A percentile compares a stretch with the other conserved stretches of the same genome.
Evolutionary conservation across 2,329 filamentous ascomycete genomes (phyloP).

Genomic region (Ramularia endophylla): DNA sequence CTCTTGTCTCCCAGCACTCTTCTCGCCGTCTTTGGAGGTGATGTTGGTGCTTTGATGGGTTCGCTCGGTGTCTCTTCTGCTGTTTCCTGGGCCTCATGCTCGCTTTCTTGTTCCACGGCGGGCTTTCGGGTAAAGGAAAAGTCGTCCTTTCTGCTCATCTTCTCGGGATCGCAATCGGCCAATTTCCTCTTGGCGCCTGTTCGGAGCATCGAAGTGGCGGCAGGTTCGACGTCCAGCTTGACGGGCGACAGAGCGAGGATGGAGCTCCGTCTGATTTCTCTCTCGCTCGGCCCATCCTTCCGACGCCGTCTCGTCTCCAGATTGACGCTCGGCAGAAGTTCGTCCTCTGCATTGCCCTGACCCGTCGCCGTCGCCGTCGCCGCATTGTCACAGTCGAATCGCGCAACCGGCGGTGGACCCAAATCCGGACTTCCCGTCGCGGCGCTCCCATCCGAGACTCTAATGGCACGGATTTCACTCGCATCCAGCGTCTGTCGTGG

Average conservation of each 20-base stretch:
- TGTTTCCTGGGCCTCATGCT: slow-evolving; percentile 7
- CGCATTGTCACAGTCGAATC: slow-evolving; percentile 43
- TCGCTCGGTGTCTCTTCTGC: slow-evolving; percentile 11
- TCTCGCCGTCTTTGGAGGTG: slow-evolving; percentile 15
- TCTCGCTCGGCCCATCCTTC: slow-evolving; percentile 45
- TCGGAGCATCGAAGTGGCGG: slow-evolving; percentile 32
- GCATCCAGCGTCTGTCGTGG: slow-evolving; percentile 34
- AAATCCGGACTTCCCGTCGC: slow-evolving; percentile 60
- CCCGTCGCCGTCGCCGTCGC: background rate
- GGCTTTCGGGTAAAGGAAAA: slow-evolving; percentile 44
- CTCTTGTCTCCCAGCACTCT: slow-evolving; percentile 39
- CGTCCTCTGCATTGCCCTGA: slow-evolving; percentile 24
- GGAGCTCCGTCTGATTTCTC: slow-evolving; percentile 37
- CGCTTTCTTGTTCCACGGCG: slow-evolving; percentile 10
- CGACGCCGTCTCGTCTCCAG: slow-evolving; percentile 49
- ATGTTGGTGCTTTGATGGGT: slow-evolving; percentile 19
- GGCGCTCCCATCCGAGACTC: slow-evolving; percentile 47
- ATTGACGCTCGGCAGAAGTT: slow-evolving; percentile 40
- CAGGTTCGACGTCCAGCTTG: slow-evolving; percentile 29
- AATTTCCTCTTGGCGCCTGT: slow-evolving; percentile 54
- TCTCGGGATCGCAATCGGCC: slow-evolving; percentile 41
- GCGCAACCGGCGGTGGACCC: slow-evolving; percentile 51
- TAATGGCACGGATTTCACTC: slow-evolving; percentile 50
- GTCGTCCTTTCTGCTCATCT: slow-evolving; percentile 32
- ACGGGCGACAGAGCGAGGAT: slow-evolving; percentile 37